phyloP scores from a whole-genome alignment of 768 basidiomycete genomes.

The Termitomyces sp. region DNA sequence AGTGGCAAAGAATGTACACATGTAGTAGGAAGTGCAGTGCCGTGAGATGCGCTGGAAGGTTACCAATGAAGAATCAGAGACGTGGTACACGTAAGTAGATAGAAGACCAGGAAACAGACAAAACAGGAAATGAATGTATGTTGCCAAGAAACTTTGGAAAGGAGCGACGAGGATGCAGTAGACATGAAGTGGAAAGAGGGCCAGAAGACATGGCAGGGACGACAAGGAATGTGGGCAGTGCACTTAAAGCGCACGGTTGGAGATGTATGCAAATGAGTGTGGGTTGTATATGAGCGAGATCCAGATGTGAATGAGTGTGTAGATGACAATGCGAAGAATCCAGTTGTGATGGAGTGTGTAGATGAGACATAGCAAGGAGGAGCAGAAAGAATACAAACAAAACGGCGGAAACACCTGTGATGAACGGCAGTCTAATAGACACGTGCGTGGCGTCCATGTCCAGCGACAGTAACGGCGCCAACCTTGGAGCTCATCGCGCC shows the following conservation, averaged over 20 bases:
- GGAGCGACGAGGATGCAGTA: neutral
- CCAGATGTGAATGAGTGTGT: neutral
- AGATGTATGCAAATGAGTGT: neutral
- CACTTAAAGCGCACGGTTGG: neutral
- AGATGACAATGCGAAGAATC: neutral
- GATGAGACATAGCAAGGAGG: neutral
- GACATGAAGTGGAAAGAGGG: neutral
- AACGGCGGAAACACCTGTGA: neutral
- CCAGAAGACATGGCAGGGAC: neutral
- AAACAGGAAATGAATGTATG: no score
- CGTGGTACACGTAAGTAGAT: neutral
- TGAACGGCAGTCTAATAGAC: neutral
- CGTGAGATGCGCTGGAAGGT: neutral
- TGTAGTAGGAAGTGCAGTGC: neutral
- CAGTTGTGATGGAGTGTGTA: neutral
- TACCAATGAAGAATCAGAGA: neutral
- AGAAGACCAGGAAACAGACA: no score
- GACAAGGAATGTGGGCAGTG: neutral
- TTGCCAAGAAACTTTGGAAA: neutral
- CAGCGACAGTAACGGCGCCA: constrained; percentile 8
- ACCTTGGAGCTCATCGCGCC: neutral
- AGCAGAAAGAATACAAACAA: neutral
- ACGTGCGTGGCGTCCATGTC: constrained; percentile 6
- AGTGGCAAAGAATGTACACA: neutral
- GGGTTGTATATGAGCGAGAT: no score